These are phyloP conservation scores for Mycena filopes DNA, from an alignment of 768 basidiomycete genomes.

Conservation along the genomic window DNA sequence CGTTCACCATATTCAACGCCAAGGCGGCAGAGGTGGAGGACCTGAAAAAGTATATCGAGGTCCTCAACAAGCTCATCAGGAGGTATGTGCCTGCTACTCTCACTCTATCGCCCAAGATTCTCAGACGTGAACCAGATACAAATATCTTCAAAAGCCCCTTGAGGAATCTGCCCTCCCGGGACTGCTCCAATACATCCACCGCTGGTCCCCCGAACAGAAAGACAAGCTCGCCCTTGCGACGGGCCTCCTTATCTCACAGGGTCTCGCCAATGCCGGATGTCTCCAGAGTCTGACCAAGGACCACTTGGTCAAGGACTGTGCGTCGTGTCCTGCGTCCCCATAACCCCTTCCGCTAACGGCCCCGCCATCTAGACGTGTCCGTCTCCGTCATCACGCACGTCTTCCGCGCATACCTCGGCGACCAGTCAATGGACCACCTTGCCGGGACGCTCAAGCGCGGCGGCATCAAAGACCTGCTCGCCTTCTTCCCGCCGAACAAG, in stretches of 20 bases:
- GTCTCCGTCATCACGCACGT: conserved; percentile 79
- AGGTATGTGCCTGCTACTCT: conserved; percentile 66
- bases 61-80: conserved; percentile 95
- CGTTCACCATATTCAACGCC: conserved; percentile 89
- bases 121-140: conserved; percentile 72
- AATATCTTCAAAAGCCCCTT: conserved; percentile 97
- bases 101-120: conserved; percentile 15
- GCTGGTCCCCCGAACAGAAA: conserved; percentile 80
- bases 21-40: conserved; percentile 83
- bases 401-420: conserved; percentile 83
- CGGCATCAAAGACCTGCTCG: conserved; percentile 84
- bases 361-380: conserved; percentile 69
- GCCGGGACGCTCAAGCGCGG: conserved; percentile 84
- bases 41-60: conserved; percentile 93
- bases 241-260: conserved; percentile 86
- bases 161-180: conserved; percentile 86
- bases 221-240: conserved; percentile 87
- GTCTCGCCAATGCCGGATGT: conserved; percentile 81
- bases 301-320: conserved; percentile 95
- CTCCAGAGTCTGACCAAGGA: conserved; percentile 90
- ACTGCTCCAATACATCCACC: conserved; percentile 89
- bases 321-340: conserved; percentile 26
- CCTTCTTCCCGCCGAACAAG: conserved; percentile 89
- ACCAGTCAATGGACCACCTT: conserved; percentile 92
- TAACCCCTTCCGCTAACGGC: background rate